Base-by-base conservation (phyloP, 2,329 filamentous ascomycete genomes). In the Aspergillus udagawae region DNA sequence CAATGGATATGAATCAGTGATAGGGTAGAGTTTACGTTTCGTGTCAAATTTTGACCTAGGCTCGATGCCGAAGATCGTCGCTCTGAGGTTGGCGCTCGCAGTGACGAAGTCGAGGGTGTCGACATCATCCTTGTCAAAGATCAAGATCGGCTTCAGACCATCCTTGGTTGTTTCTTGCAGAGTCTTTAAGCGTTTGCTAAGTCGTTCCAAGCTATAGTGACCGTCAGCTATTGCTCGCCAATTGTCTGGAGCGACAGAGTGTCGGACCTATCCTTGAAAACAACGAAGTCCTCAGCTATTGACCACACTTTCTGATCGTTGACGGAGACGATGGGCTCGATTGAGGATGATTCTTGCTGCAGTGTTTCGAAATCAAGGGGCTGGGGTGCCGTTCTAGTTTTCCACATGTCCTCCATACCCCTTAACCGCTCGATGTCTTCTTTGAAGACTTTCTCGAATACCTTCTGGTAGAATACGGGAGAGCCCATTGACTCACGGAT, bases 341-440 rank as follows among this genome's bases (percentile, higher is more conserved):
- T 73, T 1, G 75, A 78, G 2, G 76, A 69, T 2, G 84, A 80
- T 53, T 86, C 79, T 21, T 80, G 69, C 49, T 83, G 74, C 1
- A 93, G 70, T 0, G 76, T 72, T 12, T 87, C 82, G 71, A 89
- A 96, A 42, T 88, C 80, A 12, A 97, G 80, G 7, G 90, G 78
- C 65, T 88, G 82, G 0, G 93, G 94, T 1, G 88, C 81, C 60
- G 85, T 84, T 63, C 92, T 84, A 3, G 85, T 86, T 75, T 92
- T 95, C 94, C 94, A 99, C 91, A 97, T 96, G 61, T 95, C 93
- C 69, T 94, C 88, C 84, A 97, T 95, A 14, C 88, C 89, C 44
- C 87, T 83, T 55, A 99, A 74, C 17, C 94, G 85, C 62, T 88
- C 81, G 54, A 99, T 89, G 68, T 99, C 94, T 51, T 89, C 81